Evolutionary conservation across 352 stramenopile genomes (phyloP).

Genomic region (Phytophthora lateralis): DNA sequence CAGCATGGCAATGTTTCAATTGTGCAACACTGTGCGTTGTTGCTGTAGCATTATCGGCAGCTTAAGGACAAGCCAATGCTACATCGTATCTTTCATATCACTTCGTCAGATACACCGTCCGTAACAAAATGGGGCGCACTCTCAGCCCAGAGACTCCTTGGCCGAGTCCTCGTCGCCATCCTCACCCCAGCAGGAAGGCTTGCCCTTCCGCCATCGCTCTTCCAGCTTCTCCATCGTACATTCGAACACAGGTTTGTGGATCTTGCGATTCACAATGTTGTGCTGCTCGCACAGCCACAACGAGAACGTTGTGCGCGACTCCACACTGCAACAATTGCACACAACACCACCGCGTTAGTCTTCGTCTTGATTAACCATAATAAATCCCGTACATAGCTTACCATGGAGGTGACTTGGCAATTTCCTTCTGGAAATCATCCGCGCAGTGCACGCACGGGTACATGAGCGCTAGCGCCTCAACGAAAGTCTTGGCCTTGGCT

Average conservation of each 20-base stretch:
- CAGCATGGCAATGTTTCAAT: slow-evolving; percentile 1
- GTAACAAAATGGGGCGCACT: background rate
- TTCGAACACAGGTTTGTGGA: slow-evolving; percentile 94
- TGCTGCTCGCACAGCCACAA: slow-evolving; percentile 98
- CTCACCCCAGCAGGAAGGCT: slow-evolving; percentile 82
- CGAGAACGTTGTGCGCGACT: slow-evolving; percentile 93
- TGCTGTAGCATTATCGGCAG: slow-evolving; percentile 18
- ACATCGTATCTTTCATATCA: slow-evolving; percentile 9
- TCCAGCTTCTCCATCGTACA: slow-evolving; percentile 95
- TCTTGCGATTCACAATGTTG: slow-evolving; percentile 97
- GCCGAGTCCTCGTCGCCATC: slow-evolving; percentile 43
- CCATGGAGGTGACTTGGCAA: slow-evolving; percentile 92
- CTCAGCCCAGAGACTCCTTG: slow-evolving; percentile 32
- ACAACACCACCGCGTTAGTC: background rate
- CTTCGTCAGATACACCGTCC: background rate
- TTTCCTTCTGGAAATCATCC: slow-evolving; percentile 94
- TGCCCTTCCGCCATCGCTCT: slow-evolving; percentile 94
- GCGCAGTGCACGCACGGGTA: slow-evolving; percentile 94
- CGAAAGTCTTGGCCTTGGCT: slow-evolving; percentile 88
- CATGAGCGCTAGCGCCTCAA: slow-evolving; percentile 93
- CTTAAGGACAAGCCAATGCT: slow-evolving; percentile 22
- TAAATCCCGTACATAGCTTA: slow-evolving; percentile 39
- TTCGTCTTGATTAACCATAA: background rate
- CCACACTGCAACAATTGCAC: slow-evolving; percentile 53
- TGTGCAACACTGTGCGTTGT: background rate